Percentiles rank a stretch among this genome's conserved stretches.
Conservation (phyloP, 768 basidiomycete genomes). For the Lentinula sp. region DNA sequence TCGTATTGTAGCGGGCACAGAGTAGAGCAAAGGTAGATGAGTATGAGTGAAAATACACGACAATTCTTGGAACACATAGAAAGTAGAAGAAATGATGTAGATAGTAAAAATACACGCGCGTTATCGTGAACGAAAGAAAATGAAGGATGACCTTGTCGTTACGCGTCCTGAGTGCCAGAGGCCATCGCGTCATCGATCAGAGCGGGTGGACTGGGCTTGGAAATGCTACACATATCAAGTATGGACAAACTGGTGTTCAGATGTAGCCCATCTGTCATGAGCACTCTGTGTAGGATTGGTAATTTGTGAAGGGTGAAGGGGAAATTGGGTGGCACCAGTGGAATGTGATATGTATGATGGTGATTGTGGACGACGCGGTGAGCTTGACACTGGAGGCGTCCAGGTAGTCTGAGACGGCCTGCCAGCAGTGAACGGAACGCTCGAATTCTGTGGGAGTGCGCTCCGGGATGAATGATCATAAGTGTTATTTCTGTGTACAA, state of each 20-base stretch:
- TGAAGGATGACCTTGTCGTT: background rate
- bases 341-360: background rate
- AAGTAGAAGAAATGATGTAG: background rate
- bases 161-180: too few relatives aligned
- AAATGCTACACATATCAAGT: background rate
- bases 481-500: background rate
- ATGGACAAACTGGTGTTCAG: slow-evolving; percentile 14
- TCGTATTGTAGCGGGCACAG: background rate
- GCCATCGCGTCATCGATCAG: too few relatives aligned
- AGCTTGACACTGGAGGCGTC: background rate
- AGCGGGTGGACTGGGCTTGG: too few relatives aligned
- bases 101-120: slow-evolving; percentile 9
- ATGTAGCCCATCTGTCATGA: slow-evolving; percentile 15
- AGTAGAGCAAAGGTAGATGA: background rate
- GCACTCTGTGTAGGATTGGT: background rate
- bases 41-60: background rate
- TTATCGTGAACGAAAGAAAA: background rate
- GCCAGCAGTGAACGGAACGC: background rate
- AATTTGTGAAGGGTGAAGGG: slow-evolving; percentile 2
- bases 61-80: background rate
- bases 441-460: background rate
- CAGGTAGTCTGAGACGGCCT: background rate
- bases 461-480: background rate
- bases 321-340: slow-evolving; percentile 11
- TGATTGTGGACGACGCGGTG: background rate